Percentiles rank a stretch among this genome's conserved stretches.
These are phyloP conservation scores for Xylaria intraflava DNA, from an alignment of 495 filamentous ascomycete genomes.

Conservation along the genomic window DNA sequence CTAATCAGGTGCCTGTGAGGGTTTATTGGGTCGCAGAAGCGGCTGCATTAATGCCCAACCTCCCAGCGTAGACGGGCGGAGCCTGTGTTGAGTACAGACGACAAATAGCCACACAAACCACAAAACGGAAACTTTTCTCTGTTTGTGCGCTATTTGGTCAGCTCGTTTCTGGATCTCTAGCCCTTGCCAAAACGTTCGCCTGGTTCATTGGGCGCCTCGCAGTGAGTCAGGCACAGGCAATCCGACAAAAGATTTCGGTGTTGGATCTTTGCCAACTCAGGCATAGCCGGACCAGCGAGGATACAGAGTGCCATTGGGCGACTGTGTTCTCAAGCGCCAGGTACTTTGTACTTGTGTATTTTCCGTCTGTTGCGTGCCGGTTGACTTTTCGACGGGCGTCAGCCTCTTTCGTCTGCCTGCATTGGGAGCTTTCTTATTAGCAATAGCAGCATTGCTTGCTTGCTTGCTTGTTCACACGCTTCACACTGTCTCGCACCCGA, in stretches of 20 bases:
- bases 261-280: conserved; percentile 11
- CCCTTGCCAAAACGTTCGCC: conserved; percentile 10
- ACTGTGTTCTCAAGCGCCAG: neutral
- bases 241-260: conserved; percentile 1
- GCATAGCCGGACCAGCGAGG: conserved; percentile 8
- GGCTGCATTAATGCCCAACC: conserved; percentile 15
- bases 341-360: conserved; percentile 9
- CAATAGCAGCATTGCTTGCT: neutral
- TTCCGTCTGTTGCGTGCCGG: conserved; percentile 9
- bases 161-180: neutral
- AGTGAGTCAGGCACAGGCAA: conserved; percentile 13
- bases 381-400: conserved; percentile 8
- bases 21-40: conserved; percentile 2
- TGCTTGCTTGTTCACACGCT: conserved; percentile 2
- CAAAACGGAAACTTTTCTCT: neutral
- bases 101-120: neutral
- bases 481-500: conserved; percentile 12
- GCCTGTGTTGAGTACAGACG: neutral
- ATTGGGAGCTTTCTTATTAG: conserved; percentile 6
- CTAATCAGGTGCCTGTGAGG: conserved; percentile 7
- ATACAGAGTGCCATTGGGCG: conserved; percentile 8
- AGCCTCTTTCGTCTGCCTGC: conserved; percentile 17
- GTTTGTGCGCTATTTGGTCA: neutral
- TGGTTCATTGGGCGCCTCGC: conserved; percentile 14
- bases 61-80: conserved; percentile 3